phyloP scores from a whole-genome alignment of 371 early-diverging fungal species.

The Mortierella sp. region DNA sequence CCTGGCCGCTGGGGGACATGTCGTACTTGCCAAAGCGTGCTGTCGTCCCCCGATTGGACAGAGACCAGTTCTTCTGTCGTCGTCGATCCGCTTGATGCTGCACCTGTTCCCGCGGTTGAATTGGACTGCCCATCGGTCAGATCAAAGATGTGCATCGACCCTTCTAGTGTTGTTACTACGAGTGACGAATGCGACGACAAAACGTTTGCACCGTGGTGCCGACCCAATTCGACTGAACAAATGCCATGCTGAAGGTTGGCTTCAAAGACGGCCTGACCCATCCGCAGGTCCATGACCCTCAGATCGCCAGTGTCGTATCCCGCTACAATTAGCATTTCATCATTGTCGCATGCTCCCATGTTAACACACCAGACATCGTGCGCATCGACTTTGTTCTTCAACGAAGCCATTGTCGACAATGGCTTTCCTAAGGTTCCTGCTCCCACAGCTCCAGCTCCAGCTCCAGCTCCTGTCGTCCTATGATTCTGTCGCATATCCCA shows the following conservation, averaged over 20 bases:
- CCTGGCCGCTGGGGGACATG: constrained; percentile 80
- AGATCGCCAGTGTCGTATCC: constrained; percentile 90
- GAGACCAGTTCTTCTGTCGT: constrained; percentile 17
- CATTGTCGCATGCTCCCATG: constrained; percentile 60
- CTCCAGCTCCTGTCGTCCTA: constrained; percentile 1
- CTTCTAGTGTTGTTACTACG: constrained; percentile 66
- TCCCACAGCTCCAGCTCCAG: too few species aligned
- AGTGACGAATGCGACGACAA: constrained; percentile 46
- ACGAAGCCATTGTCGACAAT: constrained; percentile 73
- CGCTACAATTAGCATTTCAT: constrained; percentile 69
- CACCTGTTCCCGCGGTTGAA: background rate
- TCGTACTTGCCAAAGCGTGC: constrained; percentile 82
- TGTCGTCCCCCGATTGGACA: constrained; percentile 62
- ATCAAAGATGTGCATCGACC: constrained; percentile 54
- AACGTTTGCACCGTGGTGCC: constrained; percentile 51
- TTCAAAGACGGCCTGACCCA: constrained; percentile 75
- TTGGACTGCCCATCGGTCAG: constrained; percentile 20
- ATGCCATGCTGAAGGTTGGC: constrained; percentile 84
- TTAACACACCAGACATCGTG: constrained; percentile 86
- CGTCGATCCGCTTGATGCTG: background rate
- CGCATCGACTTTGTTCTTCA: constrained; percentile 52
- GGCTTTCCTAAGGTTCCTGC: constrained; percentile 59
- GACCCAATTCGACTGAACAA: constrained; percentile 75
- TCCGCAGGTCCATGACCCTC: constrained; percentile 77
- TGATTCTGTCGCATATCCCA: constrained; percentile 83